Evolutionary conservation across 768 basidiomycete species (phyloP).

Genomic region (Suillus spraguei): DNA sequence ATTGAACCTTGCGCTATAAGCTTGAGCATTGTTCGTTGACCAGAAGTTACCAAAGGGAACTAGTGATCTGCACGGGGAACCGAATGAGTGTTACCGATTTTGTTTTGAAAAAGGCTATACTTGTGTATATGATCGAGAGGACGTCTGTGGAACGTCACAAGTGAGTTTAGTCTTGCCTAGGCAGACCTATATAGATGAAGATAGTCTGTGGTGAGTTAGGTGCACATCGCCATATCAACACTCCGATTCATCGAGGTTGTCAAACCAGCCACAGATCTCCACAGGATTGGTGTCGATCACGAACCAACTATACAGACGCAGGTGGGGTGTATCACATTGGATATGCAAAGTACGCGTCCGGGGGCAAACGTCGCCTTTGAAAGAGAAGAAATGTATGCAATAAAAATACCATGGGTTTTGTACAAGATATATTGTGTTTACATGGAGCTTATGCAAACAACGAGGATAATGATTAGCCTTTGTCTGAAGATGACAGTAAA

Average conservation of each 20-base stretch:
- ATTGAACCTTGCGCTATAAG: background rate
- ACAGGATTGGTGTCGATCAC: background rate
- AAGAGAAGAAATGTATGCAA: background rate
- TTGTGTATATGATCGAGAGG: background rate
- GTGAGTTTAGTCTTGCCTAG: background rate
- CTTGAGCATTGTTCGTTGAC: background rate
- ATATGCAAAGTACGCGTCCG: background rate
- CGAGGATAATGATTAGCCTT: background rate
- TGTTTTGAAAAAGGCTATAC: background rate
- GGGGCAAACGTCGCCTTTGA: background rate
- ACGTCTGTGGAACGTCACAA: background rate
- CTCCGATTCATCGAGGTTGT: background rate
- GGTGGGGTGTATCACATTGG: background rate
- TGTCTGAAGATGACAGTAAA: background rate
- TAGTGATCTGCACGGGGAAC: background rate
- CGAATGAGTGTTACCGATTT: background rate
- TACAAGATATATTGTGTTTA: slow-evolving; percentile 1
- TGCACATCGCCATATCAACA: background rate
- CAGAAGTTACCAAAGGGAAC: background rate
- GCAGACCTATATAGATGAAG: too few species aligned
- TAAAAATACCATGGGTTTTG: background rate
- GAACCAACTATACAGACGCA: background rate
- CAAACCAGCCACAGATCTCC: background rate
- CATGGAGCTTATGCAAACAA: background rate
- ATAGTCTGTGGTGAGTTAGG: background rate